Base-by-base conservation (phyloP, 208 protist species). In the Leishmania turanica region DNA sequence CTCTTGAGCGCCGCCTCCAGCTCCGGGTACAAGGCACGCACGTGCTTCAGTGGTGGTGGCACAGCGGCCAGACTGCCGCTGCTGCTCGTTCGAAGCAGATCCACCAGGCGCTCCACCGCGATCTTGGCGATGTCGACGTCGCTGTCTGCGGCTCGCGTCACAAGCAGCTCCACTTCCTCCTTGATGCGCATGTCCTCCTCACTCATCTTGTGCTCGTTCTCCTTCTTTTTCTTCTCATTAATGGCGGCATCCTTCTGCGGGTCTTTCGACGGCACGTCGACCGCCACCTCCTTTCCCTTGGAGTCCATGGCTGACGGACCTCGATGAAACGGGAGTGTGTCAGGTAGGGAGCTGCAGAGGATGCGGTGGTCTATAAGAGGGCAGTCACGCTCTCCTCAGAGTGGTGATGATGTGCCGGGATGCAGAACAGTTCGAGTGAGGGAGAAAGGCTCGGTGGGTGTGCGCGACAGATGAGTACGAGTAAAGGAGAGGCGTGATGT, bases 41-140 rank as follows among this genome's bases (percentile, higher is more conserved):
- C 89, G 85, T 99, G 99, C 90, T 99, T 99, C 82, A 99, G 94
- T 40, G 99, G 99, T 87, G 99, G 99, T 53, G 99, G 99, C 51
- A 99, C 98, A 7, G 99, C 99, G 0, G 99, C 99, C 87, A 99
- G 99, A 62, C 99, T 99, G 6, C 96, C 96, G 19, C 96, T 95
- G 60, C 98, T 99, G 68, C 96, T 90, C n/a, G 94, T 96, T 65
- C 94, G 94, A 69, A 99, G 97, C 80, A 99, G 90, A 24, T 93
- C 95, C 34, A 92, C 92, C 34, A 99, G 87, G 62, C 93, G 90
- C 54, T 98, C 89, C 51, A 99, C 86, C 0, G 98, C 98, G n/a
- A 89, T 74, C 51, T 87, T 89, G 40, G 94, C 91, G 40, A 99
- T 84, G 13, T 79, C 91, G 15, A 72, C 71, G 78, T 99, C 94